Base-by-base conservation (phyloP, 768 basidiomycete genomes). In the Termitomyces sp. region DNA sequence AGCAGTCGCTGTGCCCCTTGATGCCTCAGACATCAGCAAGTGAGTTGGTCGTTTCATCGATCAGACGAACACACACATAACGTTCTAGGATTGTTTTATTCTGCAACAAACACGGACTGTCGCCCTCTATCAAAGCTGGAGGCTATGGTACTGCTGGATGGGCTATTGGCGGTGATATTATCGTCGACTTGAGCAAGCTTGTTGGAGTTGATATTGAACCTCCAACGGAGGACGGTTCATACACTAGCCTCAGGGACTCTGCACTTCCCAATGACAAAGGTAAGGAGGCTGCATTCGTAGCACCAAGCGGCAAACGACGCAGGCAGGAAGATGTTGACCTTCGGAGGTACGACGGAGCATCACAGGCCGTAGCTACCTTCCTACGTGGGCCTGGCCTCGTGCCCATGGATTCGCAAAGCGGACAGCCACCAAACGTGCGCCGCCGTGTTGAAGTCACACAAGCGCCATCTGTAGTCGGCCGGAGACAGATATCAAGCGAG, bases 71-170 rank as follows among this genome's bases (percentile, higher is more conserved):
- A 37, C 32, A 45, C 14, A 40, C 12, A 21, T 37, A 34, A 17
- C 17, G 9, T 17, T 21, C 15, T 53, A 92, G 90, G 62, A 75
- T 83, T 54, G 69, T 96, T 55, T 60, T 78, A 12, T 93, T 95
- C 68, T 94, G 92, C 65, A 70, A 66, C n/a, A 81, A 82, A 52
- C 77, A 93, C 64, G 70, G 71, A 0, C 72, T 95, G 2, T 83
- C 87, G 10, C 81, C 88, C 5, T 93, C 90, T 9, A 79, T 93
- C 62, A 93, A 92, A 66, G 88, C 90, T 1, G 94, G 94, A 24
- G 94, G 94, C 0, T 94, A 89, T 65, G 94, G 93, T 6, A 94
- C 90, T 1, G 90, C 87, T 10, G 93, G 92, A 1, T 93, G 92
- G 88, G 83, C 90, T 45, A 81, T 95, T 52, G 84, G 84, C 15